Percentiles rank a stretch among this genome's conserved stretches.
These are phyloP conservation scores for Isatis tinctoria DNA, from an alignment of 345 rosid genomes.

Conservation along the genomic window DNA sequence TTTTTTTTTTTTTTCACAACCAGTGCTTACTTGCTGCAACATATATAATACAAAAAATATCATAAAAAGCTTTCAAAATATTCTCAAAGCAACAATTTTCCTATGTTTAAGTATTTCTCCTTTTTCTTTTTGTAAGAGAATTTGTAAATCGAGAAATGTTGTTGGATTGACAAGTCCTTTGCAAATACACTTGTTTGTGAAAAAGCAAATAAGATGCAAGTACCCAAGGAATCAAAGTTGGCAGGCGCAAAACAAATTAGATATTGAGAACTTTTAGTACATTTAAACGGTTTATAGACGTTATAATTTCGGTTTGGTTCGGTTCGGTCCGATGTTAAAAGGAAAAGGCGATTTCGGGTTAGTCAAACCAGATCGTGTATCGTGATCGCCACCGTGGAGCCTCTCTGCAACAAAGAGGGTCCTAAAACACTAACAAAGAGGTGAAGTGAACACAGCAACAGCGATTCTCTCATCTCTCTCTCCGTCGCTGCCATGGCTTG, in stretches of 20 bases:
- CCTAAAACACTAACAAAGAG: conserved; percentile 7
- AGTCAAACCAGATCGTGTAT: conserved; percentile 9
- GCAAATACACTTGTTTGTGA: not conserved
- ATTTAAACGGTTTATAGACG: not conserved
- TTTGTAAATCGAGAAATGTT: not conserved
- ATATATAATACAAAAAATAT: not conserved
- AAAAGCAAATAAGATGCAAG: not conserved
- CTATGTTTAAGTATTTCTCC: not conserved
- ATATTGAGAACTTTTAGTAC: not conserved
- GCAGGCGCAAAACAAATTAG: not conserved
- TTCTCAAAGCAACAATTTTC: not conserved
- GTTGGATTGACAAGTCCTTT: not conserved
- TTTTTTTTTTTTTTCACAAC: no score
- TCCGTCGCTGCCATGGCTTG: conserved; percentile 44
- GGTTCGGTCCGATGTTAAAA: not conserved
- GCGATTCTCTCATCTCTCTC: not conserved
- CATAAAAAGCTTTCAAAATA: not conserved
- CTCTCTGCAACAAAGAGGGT: not conserved
- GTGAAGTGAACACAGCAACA: not conserved
- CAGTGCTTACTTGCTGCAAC: not conserved
- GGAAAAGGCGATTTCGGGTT: not conserved
- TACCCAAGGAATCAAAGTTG: not conserved
- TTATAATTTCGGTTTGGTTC: not conserved
- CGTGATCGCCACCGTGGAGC: not conserved
- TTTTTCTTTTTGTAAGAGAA: not conserved